phyloP scores from a whole-genome alignment of 192 early-diverging fungal species.

The Podila epicladia region DNA sequence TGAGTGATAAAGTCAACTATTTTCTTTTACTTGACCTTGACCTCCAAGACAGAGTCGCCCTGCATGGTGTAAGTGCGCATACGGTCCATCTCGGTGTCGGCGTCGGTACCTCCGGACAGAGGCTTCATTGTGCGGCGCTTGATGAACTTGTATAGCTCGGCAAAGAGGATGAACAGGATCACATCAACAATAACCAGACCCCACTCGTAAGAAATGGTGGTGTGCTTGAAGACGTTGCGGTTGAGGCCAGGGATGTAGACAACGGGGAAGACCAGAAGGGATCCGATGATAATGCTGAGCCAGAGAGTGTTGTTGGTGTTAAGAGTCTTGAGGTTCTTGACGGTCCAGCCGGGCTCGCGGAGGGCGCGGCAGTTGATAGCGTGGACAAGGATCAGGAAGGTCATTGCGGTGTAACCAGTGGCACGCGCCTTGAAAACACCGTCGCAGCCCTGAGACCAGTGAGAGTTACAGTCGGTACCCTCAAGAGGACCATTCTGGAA shows the following conservation, averaged over 20 bases:
- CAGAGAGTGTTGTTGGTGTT: constrained; percentile 50
- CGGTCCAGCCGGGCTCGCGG: constrained; percentile 66
- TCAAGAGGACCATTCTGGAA: constrained; percentile 68
- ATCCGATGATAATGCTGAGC: constrained; percentile 62
- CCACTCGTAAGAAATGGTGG: constrained; percentile 37
- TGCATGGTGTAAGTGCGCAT: too few relatives aligned
- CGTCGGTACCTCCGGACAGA: too few relatives aligned
- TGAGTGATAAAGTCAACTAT: too few relatives aligned
- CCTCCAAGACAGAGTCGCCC: too few relatives aligned
- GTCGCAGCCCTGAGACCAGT: constrained; percentile 55
- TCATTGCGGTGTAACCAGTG: constrained; percentile 75
- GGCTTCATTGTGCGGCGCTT: constrained; percentile 30
- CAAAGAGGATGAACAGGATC: constrained; percentile 25
- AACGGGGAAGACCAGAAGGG: constrained; percentile 45
- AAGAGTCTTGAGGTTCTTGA: constrained; percentile 15
- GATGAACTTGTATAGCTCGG: constrained; percentile 46
- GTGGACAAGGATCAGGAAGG: constrained; percentile 76
- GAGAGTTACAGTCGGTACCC: constrained; percentile 57
- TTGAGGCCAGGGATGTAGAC: constrained; percentile 48
- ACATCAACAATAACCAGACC: constrained; percentile 17
- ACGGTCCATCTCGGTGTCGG: too few relatives aligned
- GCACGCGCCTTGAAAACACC: constrained; percentile 78
- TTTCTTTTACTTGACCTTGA: too few relatives aligned
- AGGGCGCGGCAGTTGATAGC: constrained; percentile 80
- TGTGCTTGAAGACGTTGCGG: constrained; percentile 47